phyloP scores from a whole-genome alignment of 2,329 filamentous ascomycete genomes.

The Aspergillus ochraceoroseus region DNA sequence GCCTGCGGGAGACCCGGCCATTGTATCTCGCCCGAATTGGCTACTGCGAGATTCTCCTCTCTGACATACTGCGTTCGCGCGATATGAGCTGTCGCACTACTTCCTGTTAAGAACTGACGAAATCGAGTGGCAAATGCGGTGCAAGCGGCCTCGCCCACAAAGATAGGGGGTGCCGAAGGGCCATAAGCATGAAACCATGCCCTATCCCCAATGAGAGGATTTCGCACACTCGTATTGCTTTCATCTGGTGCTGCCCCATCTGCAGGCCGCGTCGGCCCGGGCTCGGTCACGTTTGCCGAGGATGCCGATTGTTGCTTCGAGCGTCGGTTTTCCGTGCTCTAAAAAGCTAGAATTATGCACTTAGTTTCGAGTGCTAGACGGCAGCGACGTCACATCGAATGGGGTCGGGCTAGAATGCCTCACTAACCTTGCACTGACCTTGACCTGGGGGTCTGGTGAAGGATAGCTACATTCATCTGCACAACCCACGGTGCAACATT shows the following conservation, averaged over 20 bases:
- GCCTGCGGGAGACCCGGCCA: constrained; percentile 39
- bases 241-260: constrained; percentile 24
- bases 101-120: constrained; percentile 34
- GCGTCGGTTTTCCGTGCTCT: constrained; percentile 32
- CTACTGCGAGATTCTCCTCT: constrained; percentile 30
- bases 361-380: no score
- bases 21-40: constrained; percentile 28
- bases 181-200: constrained; percentile 38
- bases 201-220: constrained; percentile 35
- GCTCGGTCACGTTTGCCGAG: constrained; percentile 23
- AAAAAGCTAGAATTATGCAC: no score
- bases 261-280: constrained; percentile 18
- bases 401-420: neutral
- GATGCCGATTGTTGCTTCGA: constrained; percentile 30
- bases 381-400: no score
- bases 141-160: constrained; percentile 39
- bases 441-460: constrained; percentile 42
- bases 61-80: constrained; percentile 34
- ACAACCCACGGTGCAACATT: constrained; percentile 39
- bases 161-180: constrained; percentile 35
- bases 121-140: constrained; percentile 41
- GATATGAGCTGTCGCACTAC: constrained; percentile 32
- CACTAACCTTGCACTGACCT: constrained; percentile 35
- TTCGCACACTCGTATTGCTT: constrained; percentile 28
- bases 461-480: constrained; percentile 41